phyloP scores from a whole-genome alignment of 1,139 yeast species.

The Yamadazyma atmosphaerica region DNA sequence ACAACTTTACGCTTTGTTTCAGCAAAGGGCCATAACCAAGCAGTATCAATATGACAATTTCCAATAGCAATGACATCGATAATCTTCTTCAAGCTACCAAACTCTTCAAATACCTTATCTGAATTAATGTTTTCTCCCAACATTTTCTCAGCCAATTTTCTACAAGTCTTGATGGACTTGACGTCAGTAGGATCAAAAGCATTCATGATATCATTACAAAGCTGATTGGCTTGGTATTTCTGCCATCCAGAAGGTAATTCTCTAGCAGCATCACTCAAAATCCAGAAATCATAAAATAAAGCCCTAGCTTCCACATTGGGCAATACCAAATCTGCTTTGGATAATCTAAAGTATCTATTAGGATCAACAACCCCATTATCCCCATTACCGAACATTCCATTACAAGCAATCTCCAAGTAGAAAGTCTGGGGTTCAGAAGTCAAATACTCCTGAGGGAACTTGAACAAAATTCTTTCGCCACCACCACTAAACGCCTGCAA shows the following conservation, averaged over 20 bases:
- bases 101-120: conserved; percentile 53
- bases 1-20: conserved; percentile 91
- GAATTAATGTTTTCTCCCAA: conserved; percentile 68
- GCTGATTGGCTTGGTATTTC: conserved; percentile 75
- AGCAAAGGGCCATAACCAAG: conserved; percentile 98
- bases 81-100: conserved; percentile 21
- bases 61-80: conserved; percentile 78
- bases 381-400: conserved; percentile 92
- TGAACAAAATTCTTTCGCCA: conserved; percentile 76
- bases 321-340: conserved; percentile 72
- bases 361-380: conserved; percentile 58
- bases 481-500: conserved; percentile 86
- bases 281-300: conserved; percentile 79
- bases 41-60: conserved; percentile 96
- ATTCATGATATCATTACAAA: conserved; percentile 81
- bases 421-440: conserved; percentile 45
- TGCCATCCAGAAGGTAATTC: conserved; percentile 75
- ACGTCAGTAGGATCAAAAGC: conserved; percentile 63
- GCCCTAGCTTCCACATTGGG: conserved; percentile 83
- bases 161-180: conserved; percentile 54
- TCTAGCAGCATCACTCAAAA: conserved; percentile 86
- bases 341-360: conserved; percentile 67
- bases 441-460: conserved; percentile 57
- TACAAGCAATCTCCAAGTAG: conserved; percentile 88
- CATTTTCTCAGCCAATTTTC: conserved; percentile 62